Percentiles rank a stretch among this genome's conserved stretches.
phyloP scores from a whole-genome alignment of 169 alveolate genomes.

The Plasmodium billcollinsi region DNA sequence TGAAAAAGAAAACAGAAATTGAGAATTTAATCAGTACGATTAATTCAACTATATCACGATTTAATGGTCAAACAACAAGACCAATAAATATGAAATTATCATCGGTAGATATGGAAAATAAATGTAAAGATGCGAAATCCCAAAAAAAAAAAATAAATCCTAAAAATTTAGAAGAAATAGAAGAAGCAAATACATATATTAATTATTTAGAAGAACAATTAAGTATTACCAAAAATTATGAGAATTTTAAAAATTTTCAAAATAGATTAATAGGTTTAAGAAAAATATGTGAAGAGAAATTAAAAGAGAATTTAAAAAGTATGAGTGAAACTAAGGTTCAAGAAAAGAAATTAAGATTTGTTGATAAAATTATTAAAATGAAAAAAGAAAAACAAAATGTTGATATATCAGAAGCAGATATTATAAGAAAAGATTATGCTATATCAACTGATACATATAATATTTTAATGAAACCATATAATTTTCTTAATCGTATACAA shows the following conservation, averaged over 20 bases:
- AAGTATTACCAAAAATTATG: slow-evolving; percentile 59
- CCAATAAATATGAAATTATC: slow-evolving; percentile 48
- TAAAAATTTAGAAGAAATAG: slow-evolving; percentile 55
- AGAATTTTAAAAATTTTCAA: slow-evolving; percentile 61
- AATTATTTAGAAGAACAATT: slow-evolving; percentile 72
- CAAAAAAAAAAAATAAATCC: slow-evolving; percentile 60
- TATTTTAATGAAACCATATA: slow-evolving; percentile 46
- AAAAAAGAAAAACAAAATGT: slow-evolving; percentile 68
- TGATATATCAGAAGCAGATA: slow-evolving; percentile 25
- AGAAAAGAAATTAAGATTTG: slow-evolving; percentile 50
- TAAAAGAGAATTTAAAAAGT: slow-evolving; percentile 40
- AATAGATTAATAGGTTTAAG: slow-evolving; percentile 27
- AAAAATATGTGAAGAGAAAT: slow-evolving; percentile 52
- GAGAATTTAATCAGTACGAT: slow-evolving; percentile 29
- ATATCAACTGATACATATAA: slow-evolving; percentile 48
- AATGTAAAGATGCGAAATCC: slow-evolving; percentile 56
- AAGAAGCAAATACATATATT: slow-evolving; percentile 67
- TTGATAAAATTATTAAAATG: slow-evolving; percentile 59
- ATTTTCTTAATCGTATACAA: slow-evolving; percentile 37
- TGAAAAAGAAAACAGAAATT: slow-evolving; percentile 28
- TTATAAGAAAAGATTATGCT: slow-evolving; percentile 37
- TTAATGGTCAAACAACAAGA: slow-evolving; percentile 52
- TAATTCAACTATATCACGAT: slow-evolving; percentile 24
- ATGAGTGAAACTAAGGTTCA: slow-evolving; percentile 41
- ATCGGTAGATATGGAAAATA: slow-evolving; percentile 40